A percentile compares a stretch with the other conserved stretches of the same genome.
phyloP scores from a whole-genome alignment of 2,329 filamentous ascomycete species.

The Pseudogymnoascus sp. region DNA sequence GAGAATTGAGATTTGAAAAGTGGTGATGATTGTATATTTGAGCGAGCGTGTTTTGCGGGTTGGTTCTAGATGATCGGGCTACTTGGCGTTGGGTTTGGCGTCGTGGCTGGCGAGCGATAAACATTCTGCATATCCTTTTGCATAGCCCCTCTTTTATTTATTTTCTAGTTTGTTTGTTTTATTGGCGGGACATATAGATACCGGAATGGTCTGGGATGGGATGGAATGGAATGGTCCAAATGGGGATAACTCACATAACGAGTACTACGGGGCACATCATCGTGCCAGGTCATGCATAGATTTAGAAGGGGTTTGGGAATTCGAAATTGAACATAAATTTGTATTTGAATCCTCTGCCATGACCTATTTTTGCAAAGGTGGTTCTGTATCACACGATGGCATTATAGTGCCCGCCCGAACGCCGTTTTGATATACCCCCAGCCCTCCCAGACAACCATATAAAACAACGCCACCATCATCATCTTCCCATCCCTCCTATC shows the following conservation, averaged over 20 bases:
- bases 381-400: not conserved
- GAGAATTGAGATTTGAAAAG: not conserved
- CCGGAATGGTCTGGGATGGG: not conserved
- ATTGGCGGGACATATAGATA: not conserved
- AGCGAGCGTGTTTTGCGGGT: not conserved
- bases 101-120: not conserved
- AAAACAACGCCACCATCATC: not conserved
- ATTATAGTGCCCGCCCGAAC: not conserved
- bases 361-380: not conserved
- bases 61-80: not conserved
- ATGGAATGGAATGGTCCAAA: not conserved
- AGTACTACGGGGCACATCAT: not conserved
- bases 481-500: constrained; percentile 11
- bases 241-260: not conserved
- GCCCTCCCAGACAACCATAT: not conserved
- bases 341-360: not conserved
- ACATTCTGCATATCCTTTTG: not conserved
- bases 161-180: not conserved
- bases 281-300: not conserved
- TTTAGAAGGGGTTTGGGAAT: constrained; percentile 10
- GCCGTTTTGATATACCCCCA: not conserved
- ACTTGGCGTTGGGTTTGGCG: not conserved
- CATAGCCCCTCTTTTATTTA: not conserved
- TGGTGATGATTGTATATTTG: not conserved
- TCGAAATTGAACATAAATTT: not conserved